Conservation (phyloP, 2,329 filamentous ascomycete species). For the Cucurbitaria berberidis region DNA sequence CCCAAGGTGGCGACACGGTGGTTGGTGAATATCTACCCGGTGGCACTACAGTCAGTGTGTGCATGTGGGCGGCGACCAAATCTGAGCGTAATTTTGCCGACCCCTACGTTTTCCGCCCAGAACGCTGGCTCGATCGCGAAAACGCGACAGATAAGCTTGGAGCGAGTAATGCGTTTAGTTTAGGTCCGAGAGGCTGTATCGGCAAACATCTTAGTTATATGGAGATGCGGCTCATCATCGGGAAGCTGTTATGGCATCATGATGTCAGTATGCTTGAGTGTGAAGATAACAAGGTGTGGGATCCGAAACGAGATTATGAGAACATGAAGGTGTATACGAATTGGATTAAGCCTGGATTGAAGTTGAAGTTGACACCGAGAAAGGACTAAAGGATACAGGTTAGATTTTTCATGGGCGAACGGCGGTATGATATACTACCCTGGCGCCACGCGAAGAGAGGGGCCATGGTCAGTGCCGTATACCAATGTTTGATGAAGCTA, state of each 20-base stretch:
- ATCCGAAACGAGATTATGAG: constrained; percentile 20
- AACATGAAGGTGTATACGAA: constrained; percentile 29
- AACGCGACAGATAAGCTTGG: constrained; percentile 16
- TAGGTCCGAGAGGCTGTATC: constrained; percentile 26
- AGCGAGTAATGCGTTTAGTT: constrained; percentile 22
- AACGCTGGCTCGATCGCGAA: constrained; percentile 30
- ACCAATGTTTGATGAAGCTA: too few species aligned
- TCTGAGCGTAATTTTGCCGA: constrained; percentile 15
- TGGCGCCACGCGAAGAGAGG: background rate
- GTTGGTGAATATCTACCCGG: constrained; percentile 22
- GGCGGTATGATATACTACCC: background rate
- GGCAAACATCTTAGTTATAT: constrained; percentile 24
- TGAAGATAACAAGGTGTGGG: constrained; percentile 17
- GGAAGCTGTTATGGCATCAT: constrained; percentile 22
- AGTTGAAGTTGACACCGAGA: constrained; percentile 22
- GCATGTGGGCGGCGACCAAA: constrained; percentile 14
- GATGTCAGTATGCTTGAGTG: constrained; percentile 17
- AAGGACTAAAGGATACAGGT: constrained; percentile 4
- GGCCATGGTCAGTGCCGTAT: background rate
- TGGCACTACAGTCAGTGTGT: constrained; percentile 14
- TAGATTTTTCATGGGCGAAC: background rate
- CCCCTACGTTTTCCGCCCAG: constrained; percentile 25
- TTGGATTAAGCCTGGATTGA: constrained; percentile 25
- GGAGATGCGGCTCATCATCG: constrained; percentile 27
- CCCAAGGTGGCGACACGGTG: constrained; percentile 23